Base-by-base conservation (phyloP, 2,329 filamentous ascomycete genomes). In the Coniochaeta sp. region DNA sequence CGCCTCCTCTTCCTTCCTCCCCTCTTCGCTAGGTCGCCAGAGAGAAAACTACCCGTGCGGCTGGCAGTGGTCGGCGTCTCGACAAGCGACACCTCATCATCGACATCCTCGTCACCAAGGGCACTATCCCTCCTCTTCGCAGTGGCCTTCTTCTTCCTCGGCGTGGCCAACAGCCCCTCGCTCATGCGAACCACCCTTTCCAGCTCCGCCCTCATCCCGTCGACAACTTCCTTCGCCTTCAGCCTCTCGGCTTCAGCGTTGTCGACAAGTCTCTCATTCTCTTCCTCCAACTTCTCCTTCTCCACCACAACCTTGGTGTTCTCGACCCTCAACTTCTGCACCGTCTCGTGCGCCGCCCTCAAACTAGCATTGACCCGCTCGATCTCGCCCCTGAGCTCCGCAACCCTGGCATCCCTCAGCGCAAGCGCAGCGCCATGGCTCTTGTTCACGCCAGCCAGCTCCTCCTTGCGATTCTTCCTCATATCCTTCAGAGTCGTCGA, bases 121-220 rank as follows among this genome's bases (percentile, higher is more conserved):
- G 45, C 49, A 42, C 53, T 52, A 48, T 46, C 52, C 53, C 14
- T 52, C 57, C 16, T 13, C 30, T 26, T 46, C 51, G 48, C 46
- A 24, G 38, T 24, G 20, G n/a, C 6, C 50, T 48, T 40, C 18
- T 24, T 35, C 54, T 57, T 63, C 56, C 56, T 60, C 9, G 64
- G 65, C 35, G 62, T 62, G 33, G 61, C 62, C 47, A 79, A 56
- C 49, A 77, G 71, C 16, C 71, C 71, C 49, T 70, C 64, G 53
- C 76, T 74, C 67, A 75, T 73, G 46, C 67, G 61, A 42, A 78
- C 57, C 0, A 77, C 74, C 4, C 72, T 59, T 57, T 73, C 72
- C 28, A 83, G 63, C 65, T 82, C 77, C 1, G 63, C 71, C 63
- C 72, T 73, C 70, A 83, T 74, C 6, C 67, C 63, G 9, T 76